Base-by-base conservation (phyloP, 2,329 filamentous ascomycete genomes). In the Penicillium sp. region DNA sequence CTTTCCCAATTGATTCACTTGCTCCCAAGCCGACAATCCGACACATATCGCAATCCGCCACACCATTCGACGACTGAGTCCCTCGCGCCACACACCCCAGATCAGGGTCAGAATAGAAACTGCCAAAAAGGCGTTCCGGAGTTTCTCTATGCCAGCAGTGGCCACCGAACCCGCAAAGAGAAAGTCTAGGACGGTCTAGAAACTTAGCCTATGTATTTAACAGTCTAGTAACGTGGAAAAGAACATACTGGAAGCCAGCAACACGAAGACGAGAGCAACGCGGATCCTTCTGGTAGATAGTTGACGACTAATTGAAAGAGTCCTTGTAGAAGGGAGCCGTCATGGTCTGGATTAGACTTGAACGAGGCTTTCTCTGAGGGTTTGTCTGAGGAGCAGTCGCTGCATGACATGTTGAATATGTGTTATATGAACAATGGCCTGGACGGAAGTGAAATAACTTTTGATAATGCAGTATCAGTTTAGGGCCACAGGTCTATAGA, bases 101-200 rank as follows among this genome's bases (percentile, higher is more conserved):
- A 55, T 38, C 12, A 65, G 55, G 7, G 52, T 51, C 33, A 62
- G 15, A 36, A 65, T 29, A 2, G 63, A 65, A 41, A 59, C 56
- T 4, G 55, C 55, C 44, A 65, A 19, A n/a, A 65, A 59, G 17
- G 55, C 12, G 17, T 38, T 50, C 8, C 59, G 61, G 19, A 65
- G 44, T 38, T 47, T 59, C 17, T 63, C 49, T 3, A 65, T 31
- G 15, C 61, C 47, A 38, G 50, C 53, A 31, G 59, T 58, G 13
- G 62, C 60, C 17, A 65, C 50, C 6, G 62, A 65, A 15, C 62
- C 62, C 1, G 62, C 59, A 35, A 63, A 63, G 9, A 63, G 48
- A 7, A 62, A 57, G 21, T 65, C 61, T 4, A 65, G 50, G 12
- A 59, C n/a, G 19, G 59, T 50, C 63, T 65, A 38, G 6, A 25